Evolutionary conservation across 768 basidiomycete species (phyloP), one percentile per base, ranked within the genome.

Genomic region (Termitomyces sp.): DNA sequence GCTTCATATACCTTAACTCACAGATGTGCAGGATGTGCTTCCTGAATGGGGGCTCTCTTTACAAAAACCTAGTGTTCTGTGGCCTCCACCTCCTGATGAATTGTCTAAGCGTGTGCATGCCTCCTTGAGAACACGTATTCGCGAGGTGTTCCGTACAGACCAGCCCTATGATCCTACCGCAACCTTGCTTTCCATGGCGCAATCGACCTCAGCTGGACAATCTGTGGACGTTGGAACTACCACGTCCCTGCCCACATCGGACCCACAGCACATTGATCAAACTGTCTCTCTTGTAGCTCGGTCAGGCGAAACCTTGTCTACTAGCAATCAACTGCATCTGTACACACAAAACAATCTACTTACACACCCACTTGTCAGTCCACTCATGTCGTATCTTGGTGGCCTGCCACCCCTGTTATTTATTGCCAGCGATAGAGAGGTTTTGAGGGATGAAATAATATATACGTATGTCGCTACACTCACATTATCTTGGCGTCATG

Each of bases 401-500:
- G 96, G 96, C 2, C 74, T 99, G 0, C 93, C 93, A 2, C 97
- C 97, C 13, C 69, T 98, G 50, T 74, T 94, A 28, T 75, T 99
- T 65, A 86, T 95, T 64, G 90, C 87, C 1, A 88, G 96, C 44
- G 91, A 97, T 59, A 91, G 89, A 67, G 96, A 98, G 75, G 93
- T 96, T 0, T 74, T 98, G 46, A 80, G 95, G 57, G 96, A 98
- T 70, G 96, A 98, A 73, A 87, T 93, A 38, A 85, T 98, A 35
- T 98, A 93, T 69, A 76, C 83, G 93, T 92, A 53, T 63, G 88
- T 80, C 38, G 4, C 45, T 28, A 42, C 60, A 55, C 6, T 49
- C 48, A 1, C 51, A 18, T 35, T 33, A 44, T 33, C n/a, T 24
- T 36, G n/a, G 15, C 22, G 55, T 35, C 9, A n/a, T 35, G 22